Evolutionary conservation across 164 flowering plant genomes (phyloP).

Genomic region (Umbilicus rupestris): DNA sequence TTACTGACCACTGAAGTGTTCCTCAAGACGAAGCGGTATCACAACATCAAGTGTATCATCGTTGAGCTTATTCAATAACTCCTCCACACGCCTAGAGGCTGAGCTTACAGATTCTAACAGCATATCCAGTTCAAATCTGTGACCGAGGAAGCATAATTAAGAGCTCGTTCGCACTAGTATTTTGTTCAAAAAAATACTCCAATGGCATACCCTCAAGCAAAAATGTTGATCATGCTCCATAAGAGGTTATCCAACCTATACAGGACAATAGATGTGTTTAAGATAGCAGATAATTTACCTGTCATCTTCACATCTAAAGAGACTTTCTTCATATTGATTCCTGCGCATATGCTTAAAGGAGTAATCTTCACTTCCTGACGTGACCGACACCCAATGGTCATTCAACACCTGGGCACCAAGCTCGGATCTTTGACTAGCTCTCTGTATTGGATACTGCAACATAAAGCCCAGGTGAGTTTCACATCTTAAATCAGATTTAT

Average conservation of each 20-base stretch:
- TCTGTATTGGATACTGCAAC: conserved; percentile 51
- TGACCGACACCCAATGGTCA: conserved; percentile 71
- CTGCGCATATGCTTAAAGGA: conserved; percentile 70
- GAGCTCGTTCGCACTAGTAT: not conserved
- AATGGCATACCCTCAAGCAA: not conserved
- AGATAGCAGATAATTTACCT: conserved; percentile 24
- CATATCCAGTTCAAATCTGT: conserved; percentile 69
- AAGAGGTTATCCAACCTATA: not conserved
- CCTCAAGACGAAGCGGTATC: conserved; percentile 31
- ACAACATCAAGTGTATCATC: conserved; percentile 27
- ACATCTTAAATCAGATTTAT: not conserved
- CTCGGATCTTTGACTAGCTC: conserved; percentile 57
- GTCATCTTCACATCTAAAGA: conserved; percentile 70
- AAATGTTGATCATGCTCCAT: not conserved
- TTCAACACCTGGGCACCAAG: conserved; percentile 57
- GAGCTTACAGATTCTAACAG: conserved; percentile 59
- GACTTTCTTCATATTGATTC: conserved; percentile 68
- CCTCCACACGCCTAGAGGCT: conserved; percentile 46
- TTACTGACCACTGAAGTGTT: conserved; percentile 45
- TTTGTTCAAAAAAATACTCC: not conserved
- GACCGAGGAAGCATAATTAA: not conserved
- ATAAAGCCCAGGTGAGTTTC: not conserved
- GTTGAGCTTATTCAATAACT: conserved; percentile 36
- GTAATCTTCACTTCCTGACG: conserved; percentile 75
- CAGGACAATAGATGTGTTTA: not conserved